A percentile compares a stretch with the other conserved stretches of the same genome.
Conservation (phyloP, 352 stramenopile genomes). For the Albugo candida region DNA sequence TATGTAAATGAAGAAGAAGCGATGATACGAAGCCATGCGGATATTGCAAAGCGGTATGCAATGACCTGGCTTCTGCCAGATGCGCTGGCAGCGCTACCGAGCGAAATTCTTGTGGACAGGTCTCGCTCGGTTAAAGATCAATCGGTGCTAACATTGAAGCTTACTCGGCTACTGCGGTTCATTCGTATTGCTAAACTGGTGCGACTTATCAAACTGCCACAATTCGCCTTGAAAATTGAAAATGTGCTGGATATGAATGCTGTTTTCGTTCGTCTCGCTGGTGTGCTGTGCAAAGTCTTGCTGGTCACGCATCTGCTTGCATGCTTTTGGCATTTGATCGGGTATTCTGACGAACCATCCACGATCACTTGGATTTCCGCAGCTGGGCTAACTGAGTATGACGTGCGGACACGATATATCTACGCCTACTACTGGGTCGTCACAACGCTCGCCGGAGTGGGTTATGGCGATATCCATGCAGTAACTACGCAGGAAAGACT, state of each 20-base stretch:
- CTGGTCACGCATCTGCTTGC: slow-evolving; percentile 51
- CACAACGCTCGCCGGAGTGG: slow-evolving; percentile 53
- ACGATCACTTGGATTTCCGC: slow-evolving; percentile 25
- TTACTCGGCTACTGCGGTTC: slow-evolving; percentile 36
- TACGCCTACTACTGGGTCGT: slow-evolving; percentile 78
- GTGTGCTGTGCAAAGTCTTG: slow-evolving; percentile 41
- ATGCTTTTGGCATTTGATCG: slow-evolving; percentile 65
- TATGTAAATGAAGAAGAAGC: slow-evolving; percentile 43
- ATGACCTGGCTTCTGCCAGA: slow-evolving; percentile 41
- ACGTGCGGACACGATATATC: slow-evolving; percentile 28
- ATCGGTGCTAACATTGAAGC: slow-evolving; percentile 40
- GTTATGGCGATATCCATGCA: slow-evolving; percentile 65
- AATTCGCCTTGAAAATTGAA: slow-evolving; percentile 56
- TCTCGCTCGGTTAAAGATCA: slow-evolving; percentile 7
- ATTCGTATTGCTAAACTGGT: slow-evolving; percentile 50
- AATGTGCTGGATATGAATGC: slow-evolving; percentile 42
- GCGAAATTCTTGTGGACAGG: slow-evolving; percentile 23
- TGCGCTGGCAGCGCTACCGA: slow-evolving; percentile 22
- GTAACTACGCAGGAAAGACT: slow-evolving; percentile 45
- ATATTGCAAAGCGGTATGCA: slow-evolving; percentile 31
- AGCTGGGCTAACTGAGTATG: slow-evolving; percentile 10
- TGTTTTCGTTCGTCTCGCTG: slow-evolving; percentile 34
- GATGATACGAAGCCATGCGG: slow-evolving; percentile 19
- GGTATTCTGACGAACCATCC: slow-evolving; percentile 14
- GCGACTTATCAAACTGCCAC: slow-evolving; percentile 39